Base-by-base conservation (phyloP, 1,284 basidiomycete species). In the Erythrobasidium hasegawianum region DNA sequence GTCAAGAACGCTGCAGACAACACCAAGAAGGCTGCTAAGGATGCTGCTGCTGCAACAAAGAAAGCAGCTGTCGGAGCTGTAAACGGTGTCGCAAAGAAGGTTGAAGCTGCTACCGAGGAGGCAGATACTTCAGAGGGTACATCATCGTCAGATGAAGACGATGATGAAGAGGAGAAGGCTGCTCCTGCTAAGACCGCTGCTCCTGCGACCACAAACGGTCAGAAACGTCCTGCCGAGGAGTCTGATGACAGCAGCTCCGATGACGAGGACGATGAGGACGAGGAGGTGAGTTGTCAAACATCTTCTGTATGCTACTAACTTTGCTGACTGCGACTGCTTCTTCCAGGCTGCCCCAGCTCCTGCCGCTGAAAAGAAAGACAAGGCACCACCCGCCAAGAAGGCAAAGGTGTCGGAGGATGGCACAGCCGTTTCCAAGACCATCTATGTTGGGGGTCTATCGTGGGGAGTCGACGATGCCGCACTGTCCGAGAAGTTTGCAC, bases 401-500 rank as follows among this genome's bases (percentile, higher is more conserved):
- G 83, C 81, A 72, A 95, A 93, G 81, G 79, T 86, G 58, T 82
- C 80, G 45, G 81, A 79, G 9, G 79, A 81, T 38, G 79, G 77
- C 47, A 75, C 74, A 24, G 83, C 84, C 69, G 83, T 82, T 53
- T 33, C 33, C 33, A 87, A 84, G 76, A 87, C 86, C 59, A 84
- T 97, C 74, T 98, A 94, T 76, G 91, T 98, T 72, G 95, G 95
- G 61, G 85, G 86, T 71, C 84, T 99, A 57, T 95, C 91, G 38
- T 99, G 93, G 93, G 93, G 92, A 78, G 87, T 98, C 72, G 95
- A 97, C 82, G 89, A 93, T 78, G 95, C 97, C 79, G 92, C 93
- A 84, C 86, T 98, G 71, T 85, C 87, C 60, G 84, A 86, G 78
- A 95, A 97, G 79, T 97, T 99, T 74, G 86, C 87, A 56, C 82